phyloP scores from a whole-genome alignment of 495 filamentous ascomycete species.

The Trichoderma orchidacearum region DNA sequence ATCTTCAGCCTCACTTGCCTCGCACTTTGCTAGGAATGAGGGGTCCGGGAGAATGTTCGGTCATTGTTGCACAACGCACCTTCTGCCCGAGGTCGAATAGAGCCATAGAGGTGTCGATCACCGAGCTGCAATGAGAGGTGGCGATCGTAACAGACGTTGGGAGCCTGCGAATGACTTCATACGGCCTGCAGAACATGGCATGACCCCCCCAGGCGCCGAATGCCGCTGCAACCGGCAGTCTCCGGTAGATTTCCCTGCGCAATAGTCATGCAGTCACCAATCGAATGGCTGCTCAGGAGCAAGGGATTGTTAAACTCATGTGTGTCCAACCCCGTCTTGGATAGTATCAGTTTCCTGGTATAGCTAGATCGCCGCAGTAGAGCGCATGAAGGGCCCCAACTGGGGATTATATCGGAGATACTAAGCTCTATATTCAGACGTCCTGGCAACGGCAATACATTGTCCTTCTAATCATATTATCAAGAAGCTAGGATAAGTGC shows the following conservation, averaged over 20 bases:
- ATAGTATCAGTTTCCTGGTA: neutral
- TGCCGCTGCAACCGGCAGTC: neutral
- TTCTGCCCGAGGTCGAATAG: neutral
- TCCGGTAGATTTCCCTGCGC: neutral
- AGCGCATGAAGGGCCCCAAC: neutral
- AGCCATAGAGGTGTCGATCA: neutral
- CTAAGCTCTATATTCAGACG: neutral
- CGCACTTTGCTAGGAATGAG: neutral
- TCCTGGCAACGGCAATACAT: neutral
- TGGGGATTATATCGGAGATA: neutral
- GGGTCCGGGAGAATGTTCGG: neutral
- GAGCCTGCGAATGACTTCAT: neutral
- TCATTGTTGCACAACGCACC: neutral
- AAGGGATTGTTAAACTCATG: neutral
- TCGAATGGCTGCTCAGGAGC: neutral
- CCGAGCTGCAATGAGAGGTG: neutral
- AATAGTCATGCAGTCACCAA: neutral
- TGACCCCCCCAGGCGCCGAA: neutral
- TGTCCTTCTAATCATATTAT: neutral
- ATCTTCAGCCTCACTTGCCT: neutral
- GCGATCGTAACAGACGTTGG: neutral
- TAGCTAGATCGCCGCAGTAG: neutral
- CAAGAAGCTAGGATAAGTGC: neutral
- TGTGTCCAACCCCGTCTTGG: neutral
- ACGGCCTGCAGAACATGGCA: neutral